These are phyloP conservation scores for Pythium utonaiense DNA, from an alignment of 352 stramenopile species.

Conservation along the genomic window DNA sequence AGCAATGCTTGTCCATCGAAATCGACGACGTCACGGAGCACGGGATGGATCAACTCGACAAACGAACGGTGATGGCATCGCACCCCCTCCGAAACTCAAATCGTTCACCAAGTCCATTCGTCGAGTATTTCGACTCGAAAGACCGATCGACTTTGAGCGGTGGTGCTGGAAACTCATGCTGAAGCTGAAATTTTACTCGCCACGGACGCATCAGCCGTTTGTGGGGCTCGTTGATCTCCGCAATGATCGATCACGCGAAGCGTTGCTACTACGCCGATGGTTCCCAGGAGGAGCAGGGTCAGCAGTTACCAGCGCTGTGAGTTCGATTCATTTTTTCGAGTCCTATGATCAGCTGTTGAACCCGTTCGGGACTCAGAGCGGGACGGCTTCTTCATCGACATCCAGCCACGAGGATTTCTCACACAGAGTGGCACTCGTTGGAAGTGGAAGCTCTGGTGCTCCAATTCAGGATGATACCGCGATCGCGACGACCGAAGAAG, in stretches of 20 bases:
- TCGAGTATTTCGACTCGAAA: slow-evolving; percentile 58
- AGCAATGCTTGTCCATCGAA: slow-evolving; percentile 68
- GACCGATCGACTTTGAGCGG: slow-evolving; percentile 70
- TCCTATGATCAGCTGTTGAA: slow-evolving; percentile 36
- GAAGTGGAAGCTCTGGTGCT: slow-evolving; percentile 18
- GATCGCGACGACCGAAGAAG: slow-evolving; percentile 2
- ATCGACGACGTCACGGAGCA: slow-evolving; percentile 29
- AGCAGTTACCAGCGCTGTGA: slow-evolving; percentile 6
- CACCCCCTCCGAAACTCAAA: slow-evolving; percentile 27
- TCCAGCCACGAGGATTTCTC: neutral
- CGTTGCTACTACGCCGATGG: slow-evolving; percentile 69
- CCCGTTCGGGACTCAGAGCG: slow-evolving; percentile 2
- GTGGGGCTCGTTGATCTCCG: slow-evolving; percentile 68
- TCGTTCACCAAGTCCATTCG: slow-evolving; percentile 67
- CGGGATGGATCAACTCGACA: slow-evolving; percentile 5
- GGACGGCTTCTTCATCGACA: neutral
- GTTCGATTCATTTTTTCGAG: slow-evolving; percentile 52
- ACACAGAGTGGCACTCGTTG: slow-evolving; percentile 22
- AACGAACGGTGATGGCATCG: slow-evolving; percentile 1
- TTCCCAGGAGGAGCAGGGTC: slow-evolving; percentile 44
- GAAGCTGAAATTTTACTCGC: slow-evolving; percentile 81
- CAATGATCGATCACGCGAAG: slow-evolving; percentile 68
- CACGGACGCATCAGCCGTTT: slow-evolving; percentile 58
- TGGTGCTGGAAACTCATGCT: slow-evolving; percentile 87
- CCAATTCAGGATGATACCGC: slow-evolving; percentile 23